phyloP scores from a whole-genome alignment of 192 early-diverging fungal genomes.

The Obelidium mucronatum region DNA sequence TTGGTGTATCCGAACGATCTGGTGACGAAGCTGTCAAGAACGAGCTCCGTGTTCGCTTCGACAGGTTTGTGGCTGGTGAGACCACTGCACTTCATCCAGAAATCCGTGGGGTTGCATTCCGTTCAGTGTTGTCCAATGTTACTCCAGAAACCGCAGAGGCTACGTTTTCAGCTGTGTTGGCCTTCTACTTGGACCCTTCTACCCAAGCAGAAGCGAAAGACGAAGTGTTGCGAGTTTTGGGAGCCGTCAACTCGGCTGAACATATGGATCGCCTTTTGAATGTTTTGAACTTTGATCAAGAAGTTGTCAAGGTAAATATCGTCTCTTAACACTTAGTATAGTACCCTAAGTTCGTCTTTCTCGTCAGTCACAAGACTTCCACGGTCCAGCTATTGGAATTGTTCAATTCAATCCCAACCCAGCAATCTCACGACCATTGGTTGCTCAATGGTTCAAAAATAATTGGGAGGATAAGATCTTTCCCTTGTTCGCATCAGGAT shows the following conservation, averaged over 20 bases:
- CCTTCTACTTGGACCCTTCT: slow-evolving; percentile 43
- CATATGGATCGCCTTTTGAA: slow-evolving; percentile 69
- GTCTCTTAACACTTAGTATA: slow-evolving; percentile 49
- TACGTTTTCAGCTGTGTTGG: slow-evolving; percentile 50
- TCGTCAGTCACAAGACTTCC: slow-evolving; percentile 31
- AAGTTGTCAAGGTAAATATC: slow-evolving; percentile 65
- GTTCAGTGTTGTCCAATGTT: slow-evolving; percentile 63
- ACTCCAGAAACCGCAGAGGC: slow-evolving; percentile 28
- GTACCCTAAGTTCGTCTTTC: slow-evolving; percentile 61
- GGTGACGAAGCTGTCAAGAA: slow-evolving; percentile 55
- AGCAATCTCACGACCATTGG: slow-evolving; percentile 1
- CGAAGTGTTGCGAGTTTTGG: slow-evolving; percentile 60
- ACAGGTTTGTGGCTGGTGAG: slow-evolving; percentile 66
- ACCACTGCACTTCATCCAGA: slow-evolving; percentile 69
- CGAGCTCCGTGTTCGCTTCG: slow-evolving; percentile 55
- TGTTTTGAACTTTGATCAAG: slow-evolving; percentile 70
- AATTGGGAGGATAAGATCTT: slow-evolving; percentile 21
- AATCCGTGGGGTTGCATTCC: slow-evolving; percentile 71
- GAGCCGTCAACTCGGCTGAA: slow-evolving; percentile 49
- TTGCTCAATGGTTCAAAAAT: slow-evolving; percentile 33
- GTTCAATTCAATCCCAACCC: neutral
- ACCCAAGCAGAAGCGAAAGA: slow-evolving; percentile 30
- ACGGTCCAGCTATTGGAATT: slow-evolving; percentile 3
- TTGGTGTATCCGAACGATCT: slow-evolving; percentile 74
- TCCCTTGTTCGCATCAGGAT: neutral